Conservation (phyloP, 202 grass and related monocot genomes). For the Schoenoplectus triqueter region DNA sequence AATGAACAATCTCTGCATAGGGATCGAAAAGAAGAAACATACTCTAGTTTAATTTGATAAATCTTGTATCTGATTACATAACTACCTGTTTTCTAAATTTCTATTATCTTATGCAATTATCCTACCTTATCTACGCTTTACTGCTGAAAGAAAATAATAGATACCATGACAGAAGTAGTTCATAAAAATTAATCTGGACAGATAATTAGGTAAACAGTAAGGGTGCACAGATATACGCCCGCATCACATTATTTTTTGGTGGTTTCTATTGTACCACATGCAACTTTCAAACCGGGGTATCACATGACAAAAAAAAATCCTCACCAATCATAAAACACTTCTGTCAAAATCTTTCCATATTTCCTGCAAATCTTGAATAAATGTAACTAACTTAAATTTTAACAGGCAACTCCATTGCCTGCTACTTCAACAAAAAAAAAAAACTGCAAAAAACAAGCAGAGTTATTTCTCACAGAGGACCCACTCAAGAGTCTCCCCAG, state of each 20-base stretch:
- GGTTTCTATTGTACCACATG: neutral
- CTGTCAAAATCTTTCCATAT: neutral
- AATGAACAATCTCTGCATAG: neutral
- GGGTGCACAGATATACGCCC: neutral
- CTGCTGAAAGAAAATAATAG: too few relatives aligned
- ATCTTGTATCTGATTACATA: neutral
- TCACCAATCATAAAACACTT: too few relatives aligned
- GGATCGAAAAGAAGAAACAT: neutral
- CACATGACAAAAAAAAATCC: neutral
- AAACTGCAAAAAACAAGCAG: neutral
- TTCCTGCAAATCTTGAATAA: neutral
- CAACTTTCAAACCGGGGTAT: neutral
- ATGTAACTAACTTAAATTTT: neutral
- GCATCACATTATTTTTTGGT: neutral
- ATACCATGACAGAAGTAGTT: neutral
- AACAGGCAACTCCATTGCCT: too few relatives aligned
- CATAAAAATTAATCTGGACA: neutral
- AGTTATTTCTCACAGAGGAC: conserved; percentile 49
- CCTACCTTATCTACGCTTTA: too few relatives aligned
- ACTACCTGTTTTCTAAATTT: neutral
- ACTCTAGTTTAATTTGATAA: neutral
- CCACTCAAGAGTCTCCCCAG: conserved; percentile 78
- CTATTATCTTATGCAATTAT: neutral
- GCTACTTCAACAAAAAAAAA: too few relatives aligned
- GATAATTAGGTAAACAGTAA: neutral